These are phyloP conservation scores for Crucihimalaya himalaica DNA, from an alignment of 345 rosid genomes.

Conservation along the genomic window DNA sequence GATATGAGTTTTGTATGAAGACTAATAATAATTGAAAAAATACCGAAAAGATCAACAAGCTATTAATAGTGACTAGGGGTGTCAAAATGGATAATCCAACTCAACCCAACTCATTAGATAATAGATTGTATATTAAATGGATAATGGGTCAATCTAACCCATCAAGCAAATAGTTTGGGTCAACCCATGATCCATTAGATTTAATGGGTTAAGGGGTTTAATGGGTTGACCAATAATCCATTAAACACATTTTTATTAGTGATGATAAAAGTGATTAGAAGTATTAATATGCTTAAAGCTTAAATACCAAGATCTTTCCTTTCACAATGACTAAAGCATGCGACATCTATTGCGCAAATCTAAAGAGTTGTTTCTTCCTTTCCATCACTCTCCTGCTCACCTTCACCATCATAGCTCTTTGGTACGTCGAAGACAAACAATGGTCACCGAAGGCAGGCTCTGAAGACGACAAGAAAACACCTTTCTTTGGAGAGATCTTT, in stretches of 20 bases:
- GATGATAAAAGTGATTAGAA: too few species aligned
- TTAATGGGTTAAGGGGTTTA: too few species aligned
- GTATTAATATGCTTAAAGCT: too few species aligned
- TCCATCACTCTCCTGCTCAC: slow-evolving; percentile 50
- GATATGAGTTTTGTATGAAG: background rate
- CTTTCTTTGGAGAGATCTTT: slow-evolving; percentile 42
- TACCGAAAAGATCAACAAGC: background rate
- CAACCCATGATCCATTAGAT: too few species aligned
- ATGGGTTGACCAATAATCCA: too few species aligned
- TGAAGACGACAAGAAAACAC: background rate
- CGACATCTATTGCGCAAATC: slow-evolving; percentile 74
- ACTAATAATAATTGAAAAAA: background rate
- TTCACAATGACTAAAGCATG: slow-evolving; percentile 70
- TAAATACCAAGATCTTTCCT: slow-evolving; percentile 54
- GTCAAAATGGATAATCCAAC: too few species aligned
- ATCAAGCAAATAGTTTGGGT: too few species aligned
- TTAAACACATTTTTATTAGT: too few species aligned
- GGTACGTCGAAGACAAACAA: slow-evolving; percentile 48
- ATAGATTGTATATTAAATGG: too few species aligned
- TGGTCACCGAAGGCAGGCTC: slow-evolving; percentile 20
- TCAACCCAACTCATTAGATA: too few species aligned
- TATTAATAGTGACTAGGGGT: background rate
- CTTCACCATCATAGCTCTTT: slow-evolving; percentile 46
- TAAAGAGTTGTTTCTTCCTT: slow-evolving; percentile 73
- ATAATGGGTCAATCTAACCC: too few species aligned